A percentile compares a stretch with the other conserved stretches of the same genome.
Evolutionary conservation across 2,329 filamentous ascomycete genomes (phyloP).

Genomic region (Colletotrichum horii): DNA sequence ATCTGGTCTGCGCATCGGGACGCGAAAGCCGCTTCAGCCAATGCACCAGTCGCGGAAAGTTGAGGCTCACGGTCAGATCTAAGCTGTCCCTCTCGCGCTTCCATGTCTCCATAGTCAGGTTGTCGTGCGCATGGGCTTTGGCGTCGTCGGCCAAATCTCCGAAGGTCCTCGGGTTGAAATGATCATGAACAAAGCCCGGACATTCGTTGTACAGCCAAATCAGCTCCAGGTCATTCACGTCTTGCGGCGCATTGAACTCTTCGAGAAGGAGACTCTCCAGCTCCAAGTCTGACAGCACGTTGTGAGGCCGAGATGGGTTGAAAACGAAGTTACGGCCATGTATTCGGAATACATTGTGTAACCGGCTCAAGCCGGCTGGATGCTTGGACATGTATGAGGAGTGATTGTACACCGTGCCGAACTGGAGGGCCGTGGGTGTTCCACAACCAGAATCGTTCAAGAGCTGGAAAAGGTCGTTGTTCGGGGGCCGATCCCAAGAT

Average conservation of each 20-base stretch:
- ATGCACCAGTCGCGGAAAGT: background rate
- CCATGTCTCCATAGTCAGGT: background rate
- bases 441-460: background rate
- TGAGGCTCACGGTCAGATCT: background rate
- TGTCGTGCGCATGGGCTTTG: background rate
- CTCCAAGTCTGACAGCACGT: background rate
- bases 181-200: background rate
- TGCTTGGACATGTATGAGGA: background rate
- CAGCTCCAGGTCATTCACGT: background rate
- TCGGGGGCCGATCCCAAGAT: background rate
- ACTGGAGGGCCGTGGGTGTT: background rate
- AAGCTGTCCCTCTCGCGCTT: background rate
- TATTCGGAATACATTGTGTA: background rate
- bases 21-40: background rate
- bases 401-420: background rate
- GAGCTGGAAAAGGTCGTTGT: background rate
- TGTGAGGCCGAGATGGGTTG: background rate
- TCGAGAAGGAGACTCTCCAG: background rate
- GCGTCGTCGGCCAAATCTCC: background rate
- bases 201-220: background rate
- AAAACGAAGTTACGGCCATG: background rate
- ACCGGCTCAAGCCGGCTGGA: background rate
- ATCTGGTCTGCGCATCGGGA: background rate
- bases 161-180: background rate
- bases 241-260: background rate